These are phyloP conservation scores for Mesembryanthemum crystallinum DNA, from an alignment of 148 eudicot genomes.

Conservation along the genomic window DNA sequence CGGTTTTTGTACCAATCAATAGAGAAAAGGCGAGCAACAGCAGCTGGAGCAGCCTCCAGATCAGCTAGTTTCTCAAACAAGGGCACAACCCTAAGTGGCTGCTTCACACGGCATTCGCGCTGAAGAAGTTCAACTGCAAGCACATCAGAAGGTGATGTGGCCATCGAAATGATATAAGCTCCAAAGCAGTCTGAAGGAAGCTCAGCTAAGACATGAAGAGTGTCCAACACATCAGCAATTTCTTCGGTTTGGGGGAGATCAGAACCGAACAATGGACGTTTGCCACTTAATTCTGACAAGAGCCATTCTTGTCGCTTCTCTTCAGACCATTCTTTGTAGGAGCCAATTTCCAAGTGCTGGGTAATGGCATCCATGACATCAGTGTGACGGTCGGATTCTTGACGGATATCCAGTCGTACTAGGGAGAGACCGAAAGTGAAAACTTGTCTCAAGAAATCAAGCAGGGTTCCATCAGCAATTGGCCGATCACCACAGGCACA, in stretches of 20 bases:
- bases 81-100: constrained; percentile 88
- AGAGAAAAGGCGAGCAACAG: constrained; percentile 84
- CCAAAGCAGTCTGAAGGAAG: constrained; percentile 95
- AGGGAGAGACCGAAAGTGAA: constrained; percentile 95
- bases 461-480: constrained; percentile 96
- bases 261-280: constrained; percentile 88
- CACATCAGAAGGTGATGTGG: constrained; percentile 93
- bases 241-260: constrained; percentile 96
- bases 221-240: constrained; percentile 85
- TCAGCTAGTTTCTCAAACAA: constrained; percentile 91
- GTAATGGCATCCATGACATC: constrained; percentile 96
- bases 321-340: constrained; percentile 94
- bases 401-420: constrained; percentile 88
- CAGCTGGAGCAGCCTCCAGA: constrained; percentile 91
- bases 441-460: constrained; percentile 92
- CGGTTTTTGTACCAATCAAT: constrained; percentile 82
- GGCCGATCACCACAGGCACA: constrained; percentile 87
- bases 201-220: constrained; percentile 78
- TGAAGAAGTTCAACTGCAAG: constrained; percentile 95
- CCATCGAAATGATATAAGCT: constrained; percentile 96
- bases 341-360: constrained; percentile 79
- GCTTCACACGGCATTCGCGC: constrained; percentile 84
- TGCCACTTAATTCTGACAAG: constrained; percentile 83
- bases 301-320: constrained; percentile 94
- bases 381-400: constrained; percentile 93